Evolutionary conservation across 177 flowering plant genomes (phyloP).

Genomic region (Vitis hybrid): DNA sequence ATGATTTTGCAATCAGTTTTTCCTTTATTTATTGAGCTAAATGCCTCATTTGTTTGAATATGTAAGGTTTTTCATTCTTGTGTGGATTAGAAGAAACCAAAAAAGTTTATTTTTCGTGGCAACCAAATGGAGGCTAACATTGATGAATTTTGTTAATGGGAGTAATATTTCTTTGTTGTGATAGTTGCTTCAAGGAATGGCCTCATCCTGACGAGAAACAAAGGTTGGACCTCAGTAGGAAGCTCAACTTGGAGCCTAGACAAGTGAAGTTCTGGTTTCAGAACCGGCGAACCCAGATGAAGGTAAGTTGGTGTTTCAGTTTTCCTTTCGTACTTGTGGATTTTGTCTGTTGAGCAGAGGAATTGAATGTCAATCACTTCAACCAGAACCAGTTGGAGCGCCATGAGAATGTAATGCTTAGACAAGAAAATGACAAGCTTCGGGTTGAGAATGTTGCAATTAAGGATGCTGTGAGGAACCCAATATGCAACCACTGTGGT

Average conservation of each 20-base stretch:
- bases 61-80: conserved; percentile 2
- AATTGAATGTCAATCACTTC: not conserved
- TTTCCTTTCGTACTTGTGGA: not conserved
- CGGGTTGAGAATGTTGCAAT: conserved; percentile 34
- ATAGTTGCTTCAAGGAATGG: conserved; percentile 47
- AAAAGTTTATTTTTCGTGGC: too few relatives aligned
- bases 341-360: not conserved
- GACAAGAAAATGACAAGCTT: conserved; percentile 50
- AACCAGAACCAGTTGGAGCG: conserved; percentile 51
- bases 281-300: conserved; percentile 63
- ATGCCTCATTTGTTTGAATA: not conserved
- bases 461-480: conserved; percentile 34
- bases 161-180: not conserved
- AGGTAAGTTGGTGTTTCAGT: conserved; percentile 32
- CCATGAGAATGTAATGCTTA: conserved; percentile 48
- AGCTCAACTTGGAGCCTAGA: conserved; percentile 44
- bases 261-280: conserved; percentile 80
- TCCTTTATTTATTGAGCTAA: not conserved
- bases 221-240: conserved; percentile 47
- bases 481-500: conserved; percentile 49
- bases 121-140: not conserved
- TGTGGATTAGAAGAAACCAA: not conserved
- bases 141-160: not conserved
- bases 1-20: conserved; percentile 6
- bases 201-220: conserved; percentile 68